Evolutionary conservation across 768 basidiomycete genomes (phyloP).

Genomic region (Suillus spraguei): DNA sequence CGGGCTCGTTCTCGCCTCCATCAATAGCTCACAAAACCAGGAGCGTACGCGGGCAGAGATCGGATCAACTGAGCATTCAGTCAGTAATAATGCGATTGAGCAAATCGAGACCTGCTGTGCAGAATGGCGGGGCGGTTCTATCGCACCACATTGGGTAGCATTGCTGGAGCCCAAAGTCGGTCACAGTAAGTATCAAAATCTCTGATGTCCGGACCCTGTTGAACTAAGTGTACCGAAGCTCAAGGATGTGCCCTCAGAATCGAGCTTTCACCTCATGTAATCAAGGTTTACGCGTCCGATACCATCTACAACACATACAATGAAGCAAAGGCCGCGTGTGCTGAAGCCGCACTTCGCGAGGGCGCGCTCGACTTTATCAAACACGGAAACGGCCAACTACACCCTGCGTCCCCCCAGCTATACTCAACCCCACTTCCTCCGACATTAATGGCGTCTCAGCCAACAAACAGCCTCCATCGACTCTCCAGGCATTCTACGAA

Average conservation of each 20-base stretch:
- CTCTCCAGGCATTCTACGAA: constrained; percentile 65
- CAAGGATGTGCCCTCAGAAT: constrained; percentile 62
- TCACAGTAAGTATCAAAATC: constrained; percentile 39
- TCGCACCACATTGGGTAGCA: constrained; percentile 55
- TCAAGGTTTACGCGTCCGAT: constrained; percentile 54
- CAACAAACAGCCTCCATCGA: constrained; percentile 29
- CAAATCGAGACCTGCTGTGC: constrained; percentile 57
- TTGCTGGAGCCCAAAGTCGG: constrained; percentile 48
- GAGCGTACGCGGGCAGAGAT: constrained; percentile 7
- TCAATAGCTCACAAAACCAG: constrained; percentile 28
- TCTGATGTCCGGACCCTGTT: background rate
- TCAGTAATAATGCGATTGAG: constrained; percentile 28
- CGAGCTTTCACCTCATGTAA: constrained; percentile 49
- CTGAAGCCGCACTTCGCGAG: constrained; percentile 51
- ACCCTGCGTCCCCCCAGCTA: constrained; percentile 31
- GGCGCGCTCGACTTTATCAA: constrained; percentile 62
- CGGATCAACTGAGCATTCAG: background rate
- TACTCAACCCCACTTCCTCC: constrained; percentile 10
- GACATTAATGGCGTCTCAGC: constrained; percentile 12
- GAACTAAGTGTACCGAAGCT: constrained; percentile 32
- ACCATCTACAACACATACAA: constrained; percentile 40
- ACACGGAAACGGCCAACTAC: constrained; percentile 52
- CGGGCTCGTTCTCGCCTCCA: constrained; percentile 31
- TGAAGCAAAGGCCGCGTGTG: constrained; percentile 57
- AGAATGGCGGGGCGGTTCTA: constrained; percentile 54